Percentiles rank a stretch among this genome's conserved stretches.
These are phyloP conservation scores for Myxozyma lipomycoides DNA, from an alignment of 805 yeast genomes.

Conservation along the genomic window DNA sequence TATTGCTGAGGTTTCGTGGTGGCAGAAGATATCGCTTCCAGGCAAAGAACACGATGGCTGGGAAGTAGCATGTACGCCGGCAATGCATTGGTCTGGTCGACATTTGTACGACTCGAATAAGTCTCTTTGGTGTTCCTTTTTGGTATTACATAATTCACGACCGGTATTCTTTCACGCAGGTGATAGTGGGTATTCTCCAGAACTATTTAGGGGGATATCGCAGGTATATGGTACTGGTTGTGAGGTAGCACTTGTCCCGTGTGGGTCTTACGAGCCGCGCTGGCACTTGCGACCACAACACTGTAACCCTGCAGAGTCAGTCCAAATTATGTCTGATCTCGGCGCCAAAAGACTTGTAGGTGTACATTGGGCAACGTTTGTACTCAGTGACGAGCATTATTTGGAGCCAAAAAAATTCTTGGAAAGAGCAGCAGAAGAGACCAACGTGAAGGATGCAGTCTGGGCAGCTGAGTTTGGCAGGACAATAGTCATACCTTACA, in stretches of 20 bases:
- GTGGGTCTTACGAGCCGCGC: conserved; percentile 91
- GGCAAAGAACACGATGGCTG: conserved; percentile 47
- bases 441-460: conserved; percentile 41
- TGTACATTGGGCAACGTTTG: conserved; percentile 96
- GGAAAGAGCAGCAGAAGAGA: conserved; percentile 20
- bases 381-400: conserved; percentile 81
- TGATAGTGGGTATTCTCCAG: conserved; percentile 85
- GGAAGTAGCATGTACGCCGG: conserved; percentile 84
- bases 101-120: conserved; percentile 72
- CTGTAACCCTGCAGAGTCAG: conserved; percentile 73
- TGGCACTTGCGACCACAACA: conserved; percentile 94
- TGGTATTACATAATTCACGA: conserved; percentile 60
- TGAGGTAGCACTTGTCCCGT: conserved; percentile 71
- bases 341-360: conserved; percentile 66
- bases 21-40: conserved; percentile 61
- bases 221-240: conserved; percentile 57
- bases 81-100: conserved; percentile 92
- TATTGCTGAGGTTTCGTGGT: conserved; percentile 83
- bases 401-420: conserved; percentile 48
- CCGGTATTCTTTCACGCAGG: conserved; percentile 89
- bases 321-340: conserved; percentile 61
- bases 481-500: conserved; percentile 45
- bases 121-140: conserved; percentile 85
- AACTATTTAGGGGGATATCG: conserved; percentile 64
- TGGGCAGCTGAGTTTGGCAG: conserved; percentile 73